Base-by-base conservation (phyloP, 2,329 filamentous ascomycete species). In the Aspergillus quadricinctus region DNA sequence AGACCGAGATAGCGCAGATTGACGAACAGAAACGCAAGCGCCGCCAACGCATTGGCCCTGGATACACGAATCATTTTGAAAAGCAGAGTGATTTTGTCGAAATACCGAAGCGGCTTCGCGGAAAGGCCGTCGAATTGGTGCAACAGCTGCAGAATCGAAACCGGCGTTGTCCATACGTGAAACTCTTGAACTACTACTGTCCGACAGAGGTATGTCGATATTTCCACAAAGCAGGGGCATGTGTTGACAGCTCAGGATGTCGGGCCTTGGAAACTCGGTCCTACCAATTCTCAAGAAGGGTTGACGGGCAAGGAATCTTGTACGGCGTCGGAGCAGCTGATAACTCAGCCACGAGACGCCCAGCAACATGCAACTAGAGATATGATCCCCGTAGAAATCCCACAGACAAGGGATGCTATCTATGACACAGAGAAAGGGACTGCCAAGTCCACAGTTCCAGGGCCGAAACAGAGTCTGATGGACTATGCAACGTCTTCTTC, bases 141-240 rank as follows among this genome's bases (percentile, higher is more conserved):
- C 77, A 79, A 57, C 85, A 83, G 56, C 69, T 97, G 48, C 90
- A 92, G 60, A 79, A 83, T 56, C 78, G 87, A 14, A 90, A 97
- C 67, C 72, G 77, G 17, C 83, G 83, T 23, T 97, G 92, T 69
- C 84, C 92, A 0, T 97, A 97, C 71, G 78, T 80, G n/a, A 82
- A 88, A 60, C 76, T 97, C 49, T 75, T 99, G 27, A 81, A 85
- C 17, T 81, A 96, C 72, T 91, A 97, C 70, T 99, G 94, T 69
- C 87, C 91, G 52, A 59, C 71, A 64, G 63, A 70, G 58, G 80
- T 80, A 69, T 63, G 74, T 64, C 63, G 40, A 4, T 56, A 55
- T 50, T 27, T 60, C 28, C 58, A 21, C n/a, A 1, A 46, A 23
- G 31, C 14, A 29, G 23, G 31, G 8, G 28, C 27, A 27, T 43